A percentile compares a stretch with the other conserved stretches of the same genome.
These are phyloP conservation scores for Pyrenophora seminiperda DNA, from an alignment of 2,329 filamentous ascomycete species.

Conservation along the genomic window DNA sequence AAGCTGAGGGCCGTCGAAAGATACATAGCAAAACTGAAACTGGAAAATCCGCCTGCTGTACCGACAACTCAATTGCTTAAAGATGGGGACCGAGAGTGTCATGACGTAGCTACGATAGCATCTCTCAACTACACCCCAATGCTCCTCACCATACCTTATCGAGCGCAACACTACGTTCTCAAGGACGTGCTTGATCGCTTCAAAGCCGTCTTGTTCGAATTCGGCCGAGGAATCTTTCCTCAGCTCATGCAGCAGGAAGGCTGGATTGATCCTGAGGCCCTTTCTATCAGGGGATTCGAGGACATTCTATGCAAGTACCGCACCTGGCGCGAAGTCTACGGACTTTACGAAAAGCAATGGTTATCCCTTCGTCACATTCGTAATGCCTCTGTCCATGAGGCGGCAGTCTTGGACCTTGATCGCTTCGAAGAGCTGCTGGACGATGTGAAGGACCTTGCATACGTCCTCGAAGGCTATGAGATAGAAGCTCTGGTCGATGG, in stretches of 20 bases:
- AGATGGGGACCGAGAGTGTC: too few species aligned
- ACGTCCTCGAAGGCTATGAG: not conserved
- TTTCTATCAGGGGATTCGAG: slow-evolving; percentile 1
- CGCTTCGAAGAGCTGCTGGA: slow-evolving; percentile 1
- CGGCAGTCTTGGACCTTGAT: not conserved
- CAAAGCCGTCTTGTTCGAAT: not conserved
- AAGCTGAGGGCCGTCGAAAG: too few species aligned
- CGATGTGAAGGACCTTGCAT: not conserved
- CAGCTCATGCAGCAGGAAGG: not conserved
- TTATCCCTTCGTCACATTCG: not conserved
- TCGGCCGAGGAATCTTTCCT: not conserved
- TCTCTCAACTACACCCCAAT: not conserved
- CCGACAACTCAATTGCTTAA: too few species aligned
- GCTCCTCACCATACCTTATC: not conserved
- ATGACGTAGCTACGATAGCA: too few species aligned
- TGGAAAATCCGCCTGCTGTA: too few species aligned
- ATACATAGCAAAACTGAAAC: too few species aligned
- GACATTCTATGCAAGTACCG: not conserved
- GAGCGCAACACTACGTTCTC: not conserved
- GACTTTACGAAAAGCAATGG: not conserved
- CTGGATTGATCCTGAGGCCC: not conserved
- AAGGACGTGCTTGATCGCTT: not conserved
- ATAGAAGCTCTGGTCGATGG: not conserved
- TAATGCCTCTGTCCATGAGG: slow-evolving; percentile 4
- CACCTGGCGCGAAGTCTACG: not conserved